Percentiles rank a stretch among this genome's conserved stretches.
These are phyloP conservation scores for Amaranthus cruentus DNA, from an alignment of 148 eudicot genomes.

Conservation along the genomic window DNA sequence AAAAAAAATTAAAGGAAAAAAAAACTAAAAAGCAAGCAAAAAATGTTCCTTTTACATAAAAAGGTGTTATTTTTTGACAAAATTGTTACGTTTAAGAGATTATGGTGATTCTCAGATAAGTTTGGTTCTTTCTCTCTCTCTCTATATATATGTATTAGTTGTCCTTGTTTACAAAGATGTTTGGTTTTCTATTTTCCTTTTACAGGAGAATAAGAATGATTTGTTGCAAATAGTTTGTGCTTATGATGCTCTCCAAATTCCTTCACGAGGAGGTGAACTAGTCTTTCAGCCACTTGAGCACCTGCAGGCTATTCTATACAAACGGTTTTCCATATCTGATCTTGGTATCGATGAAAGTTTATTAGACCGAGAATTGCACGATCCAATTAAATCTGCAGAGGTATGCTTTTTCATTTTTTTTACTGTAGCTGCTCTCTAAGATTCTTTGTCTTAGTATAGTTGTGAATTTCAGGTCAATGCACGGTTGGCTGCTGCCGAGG, in stretches of 20 bases:
- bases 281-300: slow-evolving; percentile 89
- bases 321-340: slow-evolving; percentile 55
- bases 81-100: too few relatives aligned
- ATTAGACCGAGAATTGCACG: slow-evolving; percentile 30
- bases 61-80: too few relatives aligned
- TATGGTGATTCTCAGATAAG: too few relatives aligned
- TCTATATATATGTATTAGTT: slow-evolving; percentile 1
- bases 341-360: slow-evolving; percentile 46
- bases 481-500: slow-evolving; percentile 84
- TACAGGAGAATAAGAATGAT: slow-evolving; percentile 78
- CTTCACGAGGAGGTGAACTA: slow-evolving; percentile 62
- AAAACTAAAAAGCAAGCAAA: too few relatives aligned
- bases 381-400: slow-evolving; percentile 45
- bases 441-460: slow-evolving; percentile 10
- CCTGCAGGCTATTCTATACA: slow-evolving; percentile 65
- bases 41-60: too few relatives aligned
- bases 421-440: background rate
- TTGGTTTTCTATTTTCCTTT: slow-evolving; percentile 9
- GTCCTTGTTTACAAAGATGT: slow-evolving; percentile 8
- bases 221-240: slow-evolving; percentile 72
- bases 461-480: slow-evolving; percentile 51
- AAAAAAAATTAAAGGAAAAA: too few relatives aligned
- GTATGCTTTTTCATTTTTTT: slow-evolving; percentile 32
- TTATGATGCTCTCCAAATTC: slow-evolving; percentile 61
- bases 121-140: too few relatives aligned